Conservation (phyloP, 306 rosid species). For the Dalbergia cochinchinensis region DNA sequence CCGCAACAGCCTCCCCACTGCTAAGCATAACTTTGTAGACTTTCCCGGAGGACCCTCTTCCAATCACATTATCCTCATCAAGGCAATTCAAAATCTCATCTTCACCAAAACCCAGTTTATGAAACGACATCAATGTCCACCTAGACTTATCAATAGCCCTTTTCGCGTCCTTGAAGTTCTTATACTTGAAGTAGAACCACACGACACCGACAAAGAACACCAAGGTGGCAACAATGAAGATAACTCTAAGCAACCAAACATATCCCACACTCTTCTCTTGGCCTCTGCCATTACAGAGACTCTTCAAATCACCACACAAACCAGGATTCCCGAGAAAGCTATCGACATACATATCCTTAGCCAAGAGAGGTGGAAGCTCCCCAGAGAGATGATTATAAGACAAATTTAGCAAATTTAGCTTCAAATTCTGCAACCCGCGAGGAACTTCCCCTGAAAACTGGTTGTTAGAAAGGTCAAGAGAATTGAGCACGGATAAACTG, state of each 20-base stretch:
- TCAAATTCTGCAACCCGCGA: conserved; percentile 69
- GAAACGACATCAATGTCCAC: conserved; percentile 94
- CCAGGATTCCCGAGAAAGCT: conserved; percentile 90
- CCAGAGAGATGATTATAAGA: conserved; percentile 74
- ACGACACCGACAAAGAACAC: conserved; percentile 74
- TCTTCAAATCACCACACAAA: conserved; percentile 70
- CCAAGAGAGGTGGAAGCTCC: conserved; percentile 75
- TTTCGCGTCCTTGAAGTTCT: conserved; percentile 62
- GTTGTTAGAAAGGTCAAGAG: conserved; percentile 84
- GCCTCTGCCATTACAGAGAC: conserved; percentile 55
- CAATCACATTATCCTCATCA: conserved; percentile 90
- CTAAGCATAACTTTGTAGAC: conserved; percentile 86
- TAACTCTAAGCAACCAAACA: conserved; percentile 71
- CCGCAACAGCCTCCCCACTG: conserved; percentile 84
- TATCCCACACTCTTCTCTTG: conserved; percentile 57
- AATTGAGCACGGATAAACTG: conserved; percentile 71
- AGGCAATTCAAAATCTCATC: conserved; percentile 86
- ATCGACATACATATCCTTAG: conserved; percentile 62
- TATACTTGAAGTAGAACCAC: conserved; percentile 80
- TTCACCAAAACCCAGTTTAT: conserved; percentile 83
- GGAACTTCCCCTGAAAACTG: conserved; percentile 77
- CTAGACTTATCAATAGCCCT: conserved; percentile 69
- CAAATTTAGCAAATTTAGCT: conserved; percentile 77
- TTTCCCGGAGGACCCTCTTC: conserved; percentile 86
- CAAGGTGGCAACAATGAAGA: conserved; percentile 63